phyloP scores from a whole-genome alignment of 164 flowering plant species.

The Liriodendron chinense region DNA sequence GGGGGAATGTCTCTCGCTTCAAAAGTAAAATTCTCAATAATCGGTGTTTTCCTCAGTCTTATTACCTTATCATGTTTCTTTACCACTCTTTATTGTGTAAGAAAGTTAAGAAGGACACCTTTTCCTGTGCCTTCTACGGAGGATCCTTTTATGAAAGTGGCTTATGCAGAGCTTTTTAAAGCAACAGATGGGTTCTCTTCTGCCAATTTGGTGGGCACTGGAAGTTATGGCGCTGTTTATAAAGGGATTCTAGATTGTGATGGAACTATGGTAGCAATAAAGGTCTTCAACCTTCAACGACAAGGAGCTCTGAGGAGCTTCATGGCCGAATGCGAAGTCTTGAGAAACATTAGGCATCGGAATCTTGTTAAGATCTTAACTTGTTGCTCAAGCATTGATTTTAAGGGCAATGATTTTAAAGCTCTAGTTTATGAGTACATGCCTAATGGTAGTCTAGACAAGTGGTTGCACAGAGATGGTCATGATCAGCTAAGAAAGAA shows the following conservation, averaged over 20 bases:
- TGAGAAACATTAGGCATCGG: neutral
- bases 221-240: conserved; percentile 3
- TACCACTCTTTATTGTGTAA: neutral
- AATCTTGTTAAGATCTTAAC: conserved; percentile 6
- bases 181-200: conserved; percentile 14
- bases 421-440: neutral
- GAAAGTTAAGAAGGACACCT: neutral
- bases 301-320: conserved; percentile 2
- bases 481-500: neutral
- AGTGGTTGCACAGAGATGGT: neutral
- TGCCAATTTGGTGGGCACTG: conserved; percentile 9
- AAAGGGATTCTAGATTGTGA: neutral
- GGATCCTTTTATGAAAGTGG: neutral
- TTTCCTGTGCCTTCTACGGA: neutral
- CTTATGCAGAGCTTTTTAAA: conserved; percentile 5
- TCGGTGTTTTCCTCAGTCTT: neutral
- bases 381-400: neutral
- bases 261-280: neutral
- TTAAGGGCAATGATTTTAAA: conserved; percentile 2
- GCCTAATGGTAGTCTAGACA: conserved; percentile 5
- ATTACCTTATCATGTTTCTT: neutral
- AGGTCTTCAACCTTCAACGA: neutral
- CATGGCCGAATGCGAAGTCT: conserved; percentile 3
- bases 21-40: neutral
- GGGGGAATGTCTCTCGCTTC: neutral